phyloP scores from a whole-genome alignment of 352 stramenopile species.

The Phytophthora capsici region DNA sequence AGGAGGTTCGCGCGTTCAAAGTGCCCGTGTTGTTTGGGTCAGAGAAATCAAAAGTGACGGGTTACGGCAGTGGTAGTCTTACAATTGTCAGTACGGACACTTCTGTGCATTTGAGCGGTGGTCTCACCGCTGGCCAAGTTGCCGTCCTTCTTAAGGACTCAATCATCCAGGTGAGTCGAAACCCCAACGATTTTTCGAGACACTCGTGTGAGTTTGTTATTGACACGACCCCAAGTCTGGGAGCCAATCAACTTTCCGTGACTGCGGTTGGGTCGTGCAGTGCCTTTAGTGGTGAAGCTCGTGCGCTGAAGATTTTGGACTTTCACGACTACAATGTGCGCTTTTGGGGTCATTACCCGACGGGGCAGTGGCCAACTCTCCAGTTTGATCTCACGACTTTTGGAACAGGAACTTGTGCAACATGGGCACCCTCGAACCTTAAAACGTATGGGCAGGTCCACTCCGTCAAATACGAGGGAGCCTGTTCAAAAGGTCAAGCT shows the following conservation, averaged over 20 bases:
- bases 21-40: conserved; percentile 58
- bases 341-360: conserved; percentile 74
- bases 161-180: conserved; percentile 76
- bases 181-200: conserved; percentile 70
- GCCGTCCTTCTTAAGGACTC: conserved; percentile 33
- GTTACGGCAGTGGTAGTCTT: conserved; percentile 42
- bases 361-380: conserved; percentile 74
- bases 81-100: conserved; percentile 37
- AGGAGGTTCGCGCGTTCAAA: conserved; percentile 67
- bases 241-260: conserved; percentile 43
- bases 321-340: conserved; percentile 77
- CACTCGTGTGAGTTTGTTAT: conserved; percentile 71
- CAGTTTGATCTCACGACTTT: conserved; percentile 54
- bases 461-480: conserved; percentile 72
- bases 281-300: conserved; percentile 51
- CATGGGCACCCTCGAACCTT: conserved; percentile 41
- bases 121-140: conserved; percentile 46
- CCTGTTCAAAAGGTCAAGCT: conserved; percentile 51
- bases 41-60: conserved; percentile 46
- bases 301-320: conserved; percentile 66
- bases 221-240: conserved; percentile 6
- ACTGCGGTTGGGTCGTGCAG: conserved; percentile 34
- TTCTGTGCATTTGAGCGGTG: conserved; percentile 9
- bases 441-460: conserved; percentile 65
- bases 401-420: conserved; percentile 32